phyloP scores from a whole-genome alignment of 1,284 basidiomycete species.

The Leccinum fallax region DNA sequence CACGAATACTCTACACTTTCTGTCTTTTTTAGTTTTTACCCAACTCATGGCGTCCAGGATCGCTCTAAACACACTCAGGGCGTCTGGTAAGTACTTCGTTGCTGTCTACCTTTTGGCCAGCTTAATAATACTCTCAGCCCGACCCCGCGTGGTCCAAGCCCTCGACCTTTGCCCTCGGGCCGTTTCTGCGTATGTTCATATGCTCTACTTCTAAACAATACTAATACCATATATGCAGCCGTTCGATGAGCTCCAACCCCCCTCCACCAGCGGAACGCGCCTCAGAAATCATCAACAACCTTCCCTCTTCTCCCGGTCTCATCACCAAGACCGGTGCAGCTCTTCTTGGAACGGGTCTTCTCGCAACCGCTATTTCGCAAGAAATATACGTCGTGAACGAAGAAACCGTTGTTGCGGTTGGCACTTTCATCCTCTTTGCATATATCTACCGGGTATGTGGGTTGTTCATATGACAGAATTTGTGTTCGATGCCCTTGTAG shows the following conservation, averaged over 20 bases:
- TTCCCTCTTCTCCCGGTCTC: constrained; percentile 88
- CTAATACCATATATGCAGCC: constrained; percentile 23
- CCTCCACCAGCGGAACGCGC: constrained; percentile 89
- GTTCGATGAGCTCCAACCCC: constrained; percentile 63
- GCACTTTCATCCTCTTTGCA: constrained; percentile 85
- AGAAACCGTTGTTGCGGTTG: constrained; percentile 84
- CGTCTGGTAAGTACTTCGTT: constrained; percentile 49
- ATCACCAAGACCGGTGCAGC: constrained; percentile 95
- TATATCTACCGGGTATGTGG: constrained; percentile 80
- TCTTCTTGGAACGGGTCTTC: constrained; percentile 87
- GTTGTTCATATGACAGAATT: background rate
- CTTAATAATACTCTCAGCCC: constrained; percentile 37
- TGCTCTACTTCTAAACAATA: background rate
- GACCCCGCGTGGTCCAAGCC: constrained; percentile 52
- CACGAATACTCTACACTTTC: constrained; percentile 28
- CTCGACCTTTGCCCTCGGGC: constrained; percentile 35
- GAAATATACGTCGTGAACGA: constrained; percentile 99
- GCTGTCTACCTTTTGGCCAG: background rate
- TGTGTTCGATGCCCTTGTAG: constrained; percentile 11
- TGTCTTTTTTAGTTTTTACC: constrained; percentile 10
- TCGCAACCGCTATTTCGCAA: constrained; percentile 93
- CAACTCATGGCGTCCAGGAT: constrained; percentile 69
- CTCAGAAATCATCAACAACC: constrained; percentile 86
- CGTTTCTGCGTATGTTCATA: constrained; percentile 56
- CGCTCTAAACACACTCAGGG: constrained; percentile 63